These are phyloP conservation scores for Aspergillus saccharolyticus DNA, from an alignment of 495 filamentous ascomycete species.

Conservation along the genomic window DNA sequence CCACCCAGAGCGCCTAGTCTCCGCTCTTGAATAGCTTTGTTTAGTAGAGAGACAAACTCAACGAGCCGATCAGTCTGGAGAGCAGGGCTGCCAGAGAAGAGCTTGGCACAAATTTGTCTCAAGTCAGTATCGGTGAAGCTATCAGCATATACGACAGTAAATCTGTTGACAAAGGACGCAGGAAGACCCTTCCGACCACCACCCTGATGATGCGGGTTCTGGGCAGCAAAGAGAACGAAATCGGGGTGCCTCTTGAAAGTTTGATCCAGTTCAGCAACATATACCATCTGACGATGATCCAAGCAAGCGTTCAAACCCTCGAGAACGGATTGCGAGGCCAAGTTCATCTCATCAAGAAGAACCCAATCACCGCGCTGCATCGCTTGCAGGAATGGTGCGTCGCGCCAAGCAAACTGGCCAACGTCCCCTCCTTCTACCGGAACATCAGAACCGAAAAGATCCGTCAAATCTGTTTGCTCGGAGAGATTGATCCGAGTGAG, in stretches of 20 bases:
- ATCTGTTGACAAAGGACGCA: conserved; percentile 94
- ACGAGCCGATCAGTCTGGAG: conserved; percentile 59
- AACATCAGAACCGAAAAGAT: conserved; percentile 95
- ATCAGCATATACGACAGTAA: conserved; percentile 95
- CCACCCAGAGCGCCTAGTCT: conserved; percentile 73
- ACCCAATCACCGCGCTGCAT: conserved; percentile 98
- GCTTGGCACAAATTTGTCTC: conserved; percentile 69
- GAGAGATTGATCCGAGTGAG: conserved; percentile 94
- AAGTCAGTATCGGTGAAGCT: conserved; percentile 77
- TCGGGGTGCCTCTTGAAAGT: conserved; percentile 84
- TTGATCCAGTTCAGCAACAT: conserved; percentile 89
- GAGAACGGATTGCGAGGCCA: conserved; percentile 94
- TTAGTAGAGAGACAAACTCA: conserved; percentile 73
- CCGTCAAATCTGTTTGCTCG: conserved; percentile 95
- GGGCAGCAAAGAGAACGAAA: conserved; percentile 90
- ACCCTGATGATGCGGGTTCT: conserved; percentile 97
- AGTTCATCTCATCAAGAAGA: conserved; percentile 95
- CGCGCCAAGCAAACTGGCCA: conserved; percentile 89
- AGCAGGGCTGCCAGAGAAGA: conserved; percentile 59
- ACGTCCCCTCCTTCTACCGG: conserved; percentile 83
- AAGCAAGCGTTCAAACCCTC: conserved; percentile 97
- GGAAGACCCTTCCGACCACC: conserved; percentile 94
- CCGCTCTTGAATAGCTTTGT: conserved; percentile 60
- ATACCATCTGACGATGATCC: conserved; percentile 94
- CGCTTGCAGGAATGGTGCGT: conserved; percentile 89